Base-by-base conservation (phyloP, 257 asterid genomes). In the Cinchona pubescens region DNA sequence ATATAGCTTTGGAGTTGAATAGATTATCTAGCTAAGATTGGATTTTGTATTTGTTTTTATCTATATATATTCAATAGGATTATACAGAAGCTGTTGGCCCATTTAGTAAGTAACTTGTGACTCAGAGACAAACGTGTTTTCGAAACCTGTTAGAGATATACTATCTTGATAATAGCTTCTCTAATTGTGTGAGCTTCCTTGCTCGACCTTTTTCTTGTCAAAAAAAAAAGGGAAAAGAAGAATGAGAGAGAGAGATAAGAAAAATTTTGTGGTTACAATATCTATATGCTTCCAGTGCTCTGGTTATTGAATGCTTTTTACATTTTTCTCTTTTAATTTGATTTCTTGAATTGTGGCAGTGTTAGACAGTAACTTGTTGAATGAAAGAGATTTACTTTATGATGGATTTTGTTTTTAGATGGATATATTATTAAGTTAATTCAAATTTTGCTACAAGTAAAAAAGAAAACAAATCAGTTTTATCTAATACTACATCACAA, bases 281-380 rank as follows among this genome's bases (percentile, higher is more conserved):
- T 25, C n/a, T 16, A 45, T 53, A 8, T 49, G 19, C n/a, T 18
- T 38, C 34, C 21, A 67, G 29, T 13, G 21, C 62, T 42, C 16
- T 34, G 53, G 53, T 70, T 48, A 73, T 79, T 69, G 35, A 75
- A 37, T 75, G 66, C 16, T 63, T 49, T 70, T 79, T 73, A 67
- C 72, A 73, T 79, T 79, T 61, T 25, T 53, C 7, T 67, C 43
- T 48, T n/a, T n/a, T n/a, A n/a, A 62, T 34, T 61, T 63, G 38
- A 15, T 49, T 49, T 18, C 38, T 42, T 67, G 46, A 68, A 69
- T 13, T 45, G 46, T 75, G 48, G 48, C 27, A 56, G 71, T 43
- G 71, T 9, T 56, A 30, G 46, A 63, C 74, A 8, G 30, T 69
- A 35, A 45, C 60, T 66, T 72, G 53, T 58, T 64, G 30, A 29